phyloP scores from a whole-genome alignment of 169 alveolate genomes.

The Cystoisospora suis region DNA sequence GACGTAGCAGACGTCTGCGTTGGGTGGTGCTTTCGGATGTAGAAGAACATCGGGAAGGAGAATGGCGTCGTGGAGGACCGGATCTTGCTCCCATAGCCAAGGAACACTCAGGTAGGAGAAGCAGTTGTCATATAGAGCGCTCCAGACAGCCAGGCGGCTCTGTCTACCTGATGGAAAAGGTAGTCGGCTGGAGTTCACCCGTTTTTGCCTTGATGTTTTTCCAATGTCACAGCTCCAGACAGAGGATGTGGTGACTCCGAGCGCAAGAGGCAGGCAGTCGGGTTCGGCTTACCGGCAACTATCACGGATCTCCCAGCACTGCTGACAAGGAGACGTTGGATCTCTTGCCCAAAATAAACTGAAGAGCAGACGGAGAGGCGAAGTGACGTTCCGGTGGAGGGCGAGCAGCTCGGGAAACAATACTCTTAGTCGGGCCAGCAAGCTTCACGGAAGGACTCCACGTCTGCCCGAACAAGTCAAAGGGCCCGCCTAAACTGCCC shows the following conservation, averaged over 20 bases:
- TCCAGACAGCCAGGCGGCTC: conserved; percentile 29
- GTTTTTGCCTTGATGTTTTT: too few species aligned
- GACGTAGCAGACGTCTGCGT: conserved; percentile 36
- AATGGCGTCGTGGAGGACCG: not conserved
- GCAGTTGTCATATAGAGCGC: not conserved
- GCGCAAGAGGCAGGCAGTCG: conserved; percentile 2
- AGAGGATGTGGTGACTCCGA: not conserved
- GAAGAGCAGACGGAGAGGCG: too few species aligned
- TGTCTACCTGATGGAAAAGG: too few species aligned
- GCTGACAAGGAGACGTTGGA: conserved; percentile 18
- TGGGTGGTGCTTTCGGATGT: conserved; percentile 47
- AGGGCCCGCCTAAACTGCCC: too few species aligned
- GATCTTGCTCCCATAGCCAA: not conserved
- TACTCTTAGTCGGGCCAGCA: too few species aligned
- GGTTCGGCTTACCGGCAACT: conserved; percentile 26
- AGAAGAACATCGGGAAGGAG: conserved; percentile 53
- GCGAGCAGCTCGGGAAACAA: too few species aligned
- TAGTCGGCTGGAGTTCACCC: too few species aligned
- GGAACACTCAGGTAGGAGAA: not conserved
- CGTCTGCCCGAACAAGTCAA: too few species aligned
- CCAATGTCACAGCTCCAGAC: too few species aligned
- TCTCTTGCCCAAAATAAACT: conserved; percentile 43
- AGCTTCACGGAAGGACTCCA: too few species aligned
- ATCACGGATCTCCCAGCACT: conserved; percentile 29
- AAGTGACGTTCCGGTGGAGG: too few species aligned